Conservation (phyloP, 176 grass and related monocot genomes). For the Avena insularis region DNA sequence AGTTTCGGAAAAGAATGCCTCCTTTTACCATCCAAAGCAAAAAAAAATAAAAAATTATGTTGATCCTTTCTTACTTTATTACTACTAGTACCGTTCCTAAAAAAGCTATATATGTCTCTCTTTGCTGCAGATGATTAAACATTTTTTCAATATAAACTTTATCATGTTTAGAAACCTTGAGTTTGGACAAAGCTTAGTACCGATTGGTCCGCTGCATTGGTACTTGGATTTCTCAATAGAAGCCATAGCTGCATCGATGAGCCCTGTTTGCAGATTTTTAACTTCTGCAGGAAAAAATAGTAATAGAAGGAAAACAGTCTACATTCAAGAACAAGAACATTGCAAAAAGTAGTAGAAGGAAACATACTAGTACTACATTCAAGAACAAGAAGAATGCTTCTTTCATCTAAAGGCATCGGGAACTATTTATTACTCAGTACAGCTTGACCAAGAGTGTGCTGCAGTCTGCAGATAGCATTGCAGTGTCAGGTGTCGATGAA, state of each 20-base stretch:
- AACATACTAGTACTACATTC: not conserved
- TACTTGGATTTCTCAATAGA: not conserved
- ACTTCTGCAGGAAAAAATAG: not conserved
- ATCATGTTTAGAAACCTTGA: too few relatives aligned
- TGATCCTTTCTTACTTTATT: too few relatives aligned
- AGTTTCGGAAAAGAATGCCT: not conserved
- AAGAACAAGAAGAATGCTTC: not conserved
- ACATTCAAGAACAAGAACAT: not conserved
- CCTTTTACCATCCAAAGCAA: too few relatives aligned
- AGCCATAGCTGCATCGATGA: not conserved
- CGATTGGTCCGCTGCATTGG: too few relatives aligned
- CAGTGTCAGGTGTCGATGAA: not conserved
- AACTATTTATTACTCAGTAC: not conserved
- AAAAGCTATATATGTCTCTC: too few relatives aligned
- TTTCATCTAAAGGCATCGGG: not conserved
- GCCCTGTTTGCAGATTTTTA: not conserved
- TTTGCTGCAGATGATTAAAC: too few relatives aligned
- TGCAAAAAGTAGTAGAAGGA: not conserved
- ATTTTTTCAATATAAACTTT: too few relatives aligned
- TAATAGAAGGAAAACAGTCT: not conserved
- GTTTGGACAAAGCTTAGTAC: too few relatives aligned
- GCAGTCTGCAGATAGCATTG: not conserved
- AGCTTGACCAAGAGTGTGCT: slow-evolving; percentile 9
- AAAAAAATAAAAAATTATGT: too few relatives aligned
- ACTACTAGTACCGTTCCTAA: too few relatives aligned